These are phyloP conservation scores for Monosporozyma unispora DNA, from an alignment of 805 yeast species.

Conservation along the genomic window DNA sequence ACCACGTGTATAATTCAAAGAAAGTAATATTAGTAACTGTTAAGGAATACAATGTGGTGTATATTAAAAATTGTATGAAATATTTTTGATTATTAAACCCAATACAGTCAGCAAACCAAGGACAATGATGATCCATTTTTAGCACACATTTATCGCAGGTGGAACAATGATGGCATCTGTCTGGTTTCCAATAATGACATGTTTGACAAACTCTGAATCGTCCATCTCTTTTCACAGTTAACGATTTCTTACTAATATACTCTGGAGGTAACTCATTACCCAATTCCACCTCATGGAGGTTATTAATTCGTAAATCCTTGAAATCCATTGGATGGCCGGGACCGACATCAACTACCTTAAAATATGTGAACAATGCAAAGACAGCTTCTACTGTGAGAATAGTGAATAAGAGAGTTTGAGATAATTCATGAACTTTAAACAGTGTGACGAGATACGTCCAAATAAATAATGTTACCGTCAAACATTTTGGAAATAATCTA, in stretches of 20 bases:
- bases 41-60: slow-evolving; percentile 41
- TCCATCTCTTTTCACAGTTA: slow-evolving; percentile 48
- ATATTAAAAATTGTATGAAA: slow-evolving; percentile 64
- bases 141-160: slow-evolving; percentile 60
- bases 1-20: slow-evolving; percentile 40
- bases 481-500: slow-evolving; percentile 19
- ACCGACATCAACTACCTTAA: slow-evolving; percentile 42
- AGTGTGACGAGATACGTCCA: slow-evolving; percentile 19
- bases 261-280: slow-evolving; percentile 36
- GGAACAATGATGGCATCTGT: slow-evolving; percentile 79
- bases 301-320: slow-evolving; percentile 32
- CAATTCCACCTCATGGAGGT: slow-evolving; percentile 22
- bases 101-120: slow-evolving; percentile 88
- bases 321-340: slow-evolving; percentile 62
- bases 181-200: slow-evolving; percentile 74
- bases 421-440: slow-evolving; percentile 9
- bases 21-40: slow-evolving; percentile 36
- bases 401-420: slow-evolving; percentile 6
- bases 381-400: neutral
- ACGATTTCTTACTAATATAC: slow-evolving; percentile 32
- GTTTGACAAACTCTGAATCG: slow-evolving; percentile 60
- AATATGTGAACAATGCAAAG: slow-evolving; percentile 40
- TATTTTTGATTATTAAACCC: slow-evolving; percentile 75
- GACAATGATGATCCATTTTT: slow-evolving; percentile 90
- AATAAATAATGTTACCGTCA: slow-evolving; percentile 16